A percentile compares a stretch with the other conserved stretches of the same genome.
Evolutionary conservation across 306 rosid genomes (phyloP).

Genomic region (Pyrus pyrifolia): DNA sequence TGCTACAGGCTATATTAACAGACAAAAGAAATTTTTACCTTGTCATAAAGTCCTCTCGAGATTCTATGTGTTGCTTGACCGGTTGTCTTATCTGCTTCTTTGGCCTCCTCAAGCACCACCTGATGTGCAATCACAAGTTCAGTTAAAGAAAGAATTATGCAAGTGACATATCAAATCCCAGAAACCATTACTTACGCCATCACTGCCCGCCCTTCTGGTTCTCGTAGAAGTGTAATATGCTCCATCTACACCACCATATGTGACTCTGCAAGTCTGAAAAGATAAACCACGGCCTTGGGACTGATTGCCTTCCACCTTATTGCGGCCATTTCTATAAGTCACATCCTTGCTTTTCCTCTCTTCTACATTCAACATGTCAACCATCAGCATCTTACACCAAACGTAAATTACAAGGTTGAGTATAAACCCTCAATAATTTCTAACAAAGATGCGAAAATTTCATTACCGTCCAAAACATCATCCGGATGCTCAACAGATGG

Average conservation of each 20-base stretch:
- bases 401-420: background rate
- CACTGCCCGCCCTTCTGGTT: slow-evolving; percentile 48
- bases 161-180: background rate
- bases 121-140: slow-evolving; percentile 20
- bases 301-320: slow-evolving; percentile 20
- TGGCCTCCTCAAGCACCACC: slow-evolving; percentile 65
- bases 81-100: slow-evolving; percentile 74
- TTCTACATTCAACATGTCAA: slow-evolving; percentile 5
- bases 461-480: slow-evolving; percentile 49
- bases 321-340: slow-evolving; percentile 16
- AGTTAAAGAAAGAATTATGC: background rate
- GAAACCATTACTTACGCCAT: slow-evolving; percentile 50
- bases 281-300: slow-evolving; percentile 22
- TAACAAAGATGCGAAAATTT: background rate
- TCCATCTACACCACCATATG: slow-evolving; percentile 82
- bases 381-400: background rate
- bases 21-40: slow-evolving; percentile 38
- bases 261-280: slow-evolving; percentile 54
- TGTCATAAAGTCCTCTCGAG: slow-evolving; percentile 74
- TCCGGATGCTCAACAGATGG: slow-evolving; percentile 81
- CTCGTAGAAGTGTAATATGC: slow-evolving; percentile 70
- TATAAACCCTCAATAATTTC: too few species aligned
- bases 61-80: slow-evolving; percentile 71
- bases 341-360: slow-evolving; percentile 31
- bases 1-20: background rate